These are phyloP conservation scores for Magnusiomyces ingens DNA, from an alignment of 1,139 yeast genomes.

Conservation along the genomic window DNA sequence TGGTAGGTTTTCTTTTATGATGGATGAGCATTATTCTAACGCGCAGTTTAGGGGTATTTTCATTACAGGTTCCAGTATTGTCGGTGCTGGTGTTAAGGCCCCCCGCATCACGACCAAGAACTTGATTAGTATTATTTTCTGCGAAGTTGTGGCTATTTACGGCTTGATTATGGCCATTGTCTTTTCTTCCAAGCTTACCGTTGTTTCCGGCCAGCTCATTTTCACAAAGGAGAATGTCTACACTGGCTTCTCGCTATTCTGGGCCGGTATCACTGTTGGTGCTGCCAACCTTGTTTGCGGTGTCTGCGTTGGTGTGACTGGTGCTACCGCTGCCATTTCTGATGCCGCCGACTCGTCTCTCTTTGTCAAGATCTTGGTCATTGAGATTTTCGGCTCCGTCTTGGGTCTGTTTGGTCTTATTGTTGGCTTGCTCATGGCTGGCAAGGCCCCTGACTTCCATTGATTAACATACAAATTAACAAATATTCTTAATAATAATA, in stretches of 20 bases:
- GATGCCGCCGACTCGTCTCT: slow-evolving; percentile 97
- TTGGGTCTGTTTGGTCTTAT: slow-evolving; percentile 84
- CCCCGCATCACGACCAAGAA: slow-evolving; percentile 97
- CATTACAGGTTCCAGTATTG: slow-evolving; percentile 86
- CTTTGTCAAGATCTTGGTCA: slow-evolving; percentile 91
- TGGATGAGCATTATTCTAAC: not conserved
- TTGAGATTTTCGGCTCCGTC: slow-evolving; percentile 95
- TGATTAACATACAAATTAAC: slow-evolving; percentile 13
- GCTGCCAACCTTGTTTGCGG: slow-evolving; percentile 92
- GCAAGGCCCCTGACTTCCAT: slow-evolving; percentile 77
- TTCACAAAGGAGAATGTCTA: slow-evolving; percentile 80
- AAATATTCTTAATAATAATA: not conserved
- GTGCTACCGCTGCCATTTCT: slow-evolving; percentile 94
- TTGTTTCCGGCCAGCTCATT: slow-evolving; percentile 54
- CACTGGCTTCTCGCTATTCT: slow-evolving; percentile 86
- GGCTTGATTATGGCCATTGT: slow-evolving; percentile 98
- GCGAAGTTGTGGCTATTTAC: slow-evolving; percentile 98
- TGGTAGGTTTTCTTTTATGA: slow-evolving; percentile 44
- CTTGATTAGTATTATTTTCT: slow-evolving; percentile 91
- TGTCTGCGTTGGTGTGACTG: slow-evolving; percentile 94
- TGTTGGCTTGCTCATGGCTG: slow-evolving; percentile 95
- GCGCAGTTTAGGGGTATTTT: slow-evolving; percentile 60
- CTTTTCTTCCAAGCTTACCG: slow-evolving; percentile 80
- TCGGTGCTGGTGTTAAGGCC: slow-evolving; percentile 97
- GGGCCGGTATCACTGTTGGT: slow-evolving; percentile 99